These are phyloP conservation scores for Luffa aegyptiaca DNA, from an alignment of 306 rosid genomes.

Conservation along the genomic window DNA sequence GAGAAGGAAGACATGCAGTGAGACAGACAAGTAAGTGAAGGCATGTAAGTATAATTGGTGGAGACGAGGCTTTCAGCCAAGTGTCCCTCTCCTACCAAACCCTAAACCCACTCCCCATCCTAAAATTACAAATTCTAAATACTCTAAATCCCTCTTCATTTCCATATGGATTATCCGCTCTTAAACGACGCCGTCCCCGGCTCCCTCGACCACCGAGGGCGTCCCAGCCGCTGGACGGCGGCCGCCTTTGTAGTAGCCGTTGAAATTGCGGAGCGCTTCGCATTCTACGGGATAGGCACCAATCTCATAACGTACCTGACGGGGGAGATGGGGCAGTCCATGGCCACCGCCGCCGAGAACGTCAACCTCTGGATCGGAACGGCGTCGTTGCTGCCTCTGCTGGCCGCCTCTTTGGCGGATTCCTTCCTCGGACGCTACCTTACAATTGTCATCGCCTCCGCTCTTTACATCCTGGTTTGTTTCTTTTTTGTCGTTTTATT, in stretches of 20 bases:
- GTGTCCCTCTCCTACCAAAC: too few relatives aligned
- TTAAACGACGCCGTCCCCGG: background rate
- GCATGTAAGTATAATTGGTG: too few relatives aligned
- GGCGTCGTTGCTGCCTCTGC: slow-evolving; percentile 21
- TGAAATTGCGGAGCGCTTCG: slow-evolving; percentile 38
- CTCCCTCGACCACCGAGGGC: background rate
- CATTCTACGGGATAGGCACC: slow-evolving; percentile 22
- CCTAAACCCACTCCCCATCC: too few relatives aligned
- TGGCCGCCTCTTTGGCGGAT: slow-evolving; percentile 33
- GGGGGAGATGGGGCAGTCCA: slow-evolving; percentile 28
- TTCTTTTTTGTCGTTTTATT: background rate
- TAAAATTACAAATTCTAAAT: too few relatives aligned
- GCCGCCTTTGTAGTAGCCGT: slow-evolving; percentile 8
- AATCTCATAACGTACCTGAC: slow-evolving; percentile 30
- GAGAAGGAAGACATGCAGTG: background rate
- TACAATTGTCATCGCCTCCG: slow-evolving; percentile 21
- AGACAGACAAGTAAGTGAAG: background rate
- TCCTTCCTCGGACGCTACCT: slow-evolving; percentile 34
- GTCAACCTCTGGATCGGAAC: slow-evolving; percentile 29
- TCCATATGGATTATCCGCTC: too few relatives aligned
- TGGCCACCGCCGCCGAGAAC: slow-evolving; percentile 21
- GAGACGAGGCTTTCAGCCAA: too few relatives aligned
- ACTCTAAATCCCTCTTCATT: too few relatives aligned
- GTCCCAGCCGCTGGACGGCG: background rate
- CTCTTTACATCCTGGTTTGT: slow-evolving; percentile 26